These are phyloP conservation scores for Saksenaea vasiformis DNA, from an alignment of 371 early-diverging fungal genomes.

Conservation along the genomic window DNA sequence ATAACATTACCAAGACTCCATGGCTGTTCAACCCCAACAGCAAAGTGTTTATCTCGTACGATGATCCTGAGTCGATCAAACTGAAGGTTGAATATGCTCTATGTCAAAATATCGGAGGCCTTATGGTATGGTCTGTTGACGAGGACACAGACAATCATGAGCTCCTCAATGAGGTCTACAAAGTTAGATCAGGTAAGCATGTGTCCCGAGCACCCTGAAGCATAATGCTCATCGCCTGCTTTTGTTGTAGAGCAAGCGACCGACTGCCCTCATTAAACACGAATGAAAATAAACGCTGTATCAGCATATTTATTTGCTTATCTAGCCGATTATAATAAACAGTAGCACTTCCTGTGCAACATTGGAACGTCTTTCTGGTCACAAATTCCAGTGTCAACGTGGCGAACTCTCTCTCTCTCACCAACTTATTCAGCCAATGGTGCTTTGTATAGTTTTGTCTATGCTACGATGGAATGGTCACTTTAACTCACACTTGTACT, in stretches of 20 bases:
- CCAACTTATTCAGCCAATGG: too few species aligned
- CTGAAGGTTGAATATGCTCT: slow-evolving; percentile 50
- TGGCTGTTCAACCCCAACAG: slow-evolving; percentile 60
- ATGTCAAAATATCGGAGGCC: slow-evolving; percentile 44
- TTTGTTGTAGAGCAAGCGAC: background rate
- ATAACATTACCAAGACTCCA: slow-evolving; percentile 49
- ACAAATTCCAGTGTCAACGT: too few species aligned
- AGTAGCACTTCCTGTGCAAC: too few species aligned
- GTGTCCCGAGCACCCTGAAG: background rate
- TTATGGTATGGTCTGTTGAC: slow-evolving; percentile 58
- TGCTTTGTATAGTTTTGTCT: too few species aligned
- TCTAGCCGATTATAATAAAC: too few species aligned
- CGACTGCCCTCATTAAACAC: background rate
- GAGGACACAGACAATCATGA: slow-evolving; percentile 27
- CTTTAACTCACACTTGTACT: too few species aligned
- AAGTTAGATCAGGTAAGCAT: slow-evolving; percentile 18
- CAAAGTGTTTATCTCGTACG: slow-evolving; percentile 61
- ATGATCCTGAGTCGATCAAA: slow-evolving; percentile 54
- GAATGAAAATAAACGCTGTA: background rate
- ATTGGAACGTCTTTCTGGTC: too few species aligned
- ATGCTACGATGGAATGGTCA: too few species aligned
- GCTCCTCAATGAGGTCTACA: slow-evolving; percentile 23
- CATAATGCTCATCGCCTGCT: background rate
- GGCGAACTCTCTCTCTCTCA: too few species aligned
- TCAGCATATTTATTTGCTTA: background rate